Evolutionary conservation across 2,329 filamentous ascomycete species (phyloP), one percentile per base, ranked within the genome.

Genomic region (Orbilia ellipsospora): DNA sequence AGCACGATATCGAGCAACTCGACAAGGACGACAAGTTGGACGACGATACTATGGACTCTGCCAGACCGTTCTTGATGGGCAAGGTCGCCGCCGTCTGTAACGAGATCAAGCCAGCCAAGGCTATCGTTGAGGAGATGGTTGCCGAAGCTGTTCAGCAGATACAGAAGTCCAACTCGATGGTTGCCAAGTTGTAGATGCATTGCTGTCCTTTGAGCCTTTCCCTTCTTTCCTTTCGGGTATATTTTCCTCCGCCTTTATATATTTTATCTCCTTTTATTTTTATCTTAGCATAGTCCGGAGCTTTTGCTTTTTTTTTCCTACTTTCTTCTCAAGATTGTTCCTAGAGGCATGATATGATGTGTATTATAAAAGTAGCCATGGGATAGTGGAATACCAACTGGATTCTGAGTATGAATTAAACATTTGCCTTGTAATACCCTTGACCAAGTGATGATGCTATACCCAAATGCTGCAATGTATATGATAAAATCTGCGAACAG

Each of bases 41-140:
- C 72, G 94, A 97, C 74, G 93, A 98, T 48, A 88, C 91, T 40
- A 89, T 99, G 85, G 95, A 98, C 83, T 93, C 95, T 82, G 94
- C 93, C 81, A 88, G 93, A 73, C 94, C 94, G 13, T 96, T 89
- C 86, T 84, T 97, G 80, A 99, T 99, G 95, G 95, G 95, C 83
- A 96, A 98, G 87, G 94, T 92, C 76, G 92, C 95, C 44, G 94
- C 95, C 28, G 92, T 97, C 36, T 92, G 95, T 68, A 95, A 94
- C 81, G 93, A 98, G 85, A 91, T 90, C 86, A 96, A 96, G 89
- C 85, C 87, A 45, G 95, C 95, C 77, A 96, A 94, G 88, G 92
- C 83, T 16, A 94, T 99, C 77, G 90, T 99, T 45, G 95, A 99
- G 81, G 95, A 99, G 85, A 91, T 99, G 80, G 92, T 99, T 77